phyloP scores from a whole-genome alignment of 345 rosid species.

The Boechera stricta region DNA sequence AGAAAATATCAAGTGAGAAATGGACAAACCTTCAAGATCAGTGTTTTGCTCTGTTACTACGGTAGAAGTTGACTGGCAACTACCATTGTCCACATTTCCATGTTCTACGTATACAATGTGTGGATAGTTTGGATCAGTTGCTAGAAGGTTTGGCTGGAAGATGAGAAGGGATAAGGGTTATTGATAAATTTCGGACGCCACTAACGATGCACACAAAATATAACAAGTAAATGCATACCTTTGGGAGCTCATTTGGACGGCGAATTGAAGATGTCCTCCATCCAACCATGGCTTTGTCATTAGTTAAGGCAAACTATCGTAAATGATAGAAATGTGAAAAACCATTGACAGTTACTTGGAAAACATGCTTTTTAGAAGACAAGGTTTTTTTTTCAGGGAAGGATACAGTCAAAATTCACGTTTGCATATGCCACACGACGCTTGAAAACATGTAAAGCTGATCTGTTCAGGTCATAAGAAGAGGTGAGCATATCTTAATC shows the following conservation, averaged over 20 bases:
- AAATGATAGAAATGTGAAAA: neutral
- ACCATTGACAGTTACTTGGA: neutral
- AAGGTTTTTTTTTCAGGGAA: conserved; percentile 23
- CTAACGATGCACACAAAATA: neutral
- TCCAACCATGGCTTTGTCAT: conserved; percentile 75
- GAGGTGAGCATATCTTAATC: conserved; percentile 27
- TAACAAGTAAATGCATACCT: conserved; percentile 50
- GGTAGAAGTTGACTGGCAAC: conserved; percentile 43
- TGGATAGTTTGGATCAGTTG: conserved; percentile 72
- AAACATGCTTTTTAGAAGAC: neutral
- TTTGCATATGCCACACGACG: conserved; percentile 94
- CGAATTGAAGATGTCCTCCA: conserved; percentile 96
- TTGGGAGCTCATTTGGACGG: conserved; percentile 84
- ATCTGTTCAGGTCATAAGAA: conserved; percentile 57
- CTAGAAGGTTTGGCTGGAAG: conserved; percentile 71
- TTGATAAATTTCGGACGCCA: conserved; percentile 1
- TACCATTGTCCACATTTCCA: conserved; percentile 38
- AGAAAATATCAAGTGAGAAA: neutral
- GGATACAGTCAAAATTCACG: conserved; percentile 90
- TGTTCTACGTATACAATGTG: conserved; percentile 71
- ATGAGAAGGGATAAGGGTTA: conserved; percentile 36
- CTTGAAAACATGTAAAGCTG: conserved; percentile 80
- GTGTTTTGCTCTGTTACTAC: conserved; percentile 46
- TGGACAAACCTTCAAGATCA: conserved; percentile 76
- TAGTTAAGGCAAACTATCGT: conserved; percentile 53